Conservation (phyloP, 179 eudicot species). For the Beta corolliflora region DNA sequence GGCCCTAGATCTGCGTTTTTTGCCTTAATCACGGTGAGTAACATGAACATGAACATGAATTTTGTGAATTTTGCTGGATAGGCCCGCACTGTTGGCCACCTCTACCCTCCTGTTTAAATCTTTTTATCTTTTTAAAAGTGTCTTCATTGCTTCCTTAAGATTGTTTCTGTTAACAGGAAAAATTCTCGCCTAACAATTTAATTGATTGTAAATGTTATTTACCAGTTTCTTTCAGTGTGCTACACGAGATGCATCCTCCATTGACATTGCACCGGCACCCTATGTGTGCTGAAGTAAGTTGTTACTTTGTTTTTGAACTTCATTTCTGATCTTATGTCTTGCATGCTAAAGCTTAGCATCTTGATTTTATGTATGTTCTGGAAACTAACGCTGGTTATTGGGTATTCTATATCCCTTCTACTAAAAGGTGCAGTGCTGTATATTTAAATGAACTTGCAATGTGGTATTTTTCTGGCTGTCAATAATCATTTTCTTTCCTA, state of each 20-base stretch:
- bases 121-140: background rate
- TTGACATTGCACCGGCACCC: conserved; percentile 71
- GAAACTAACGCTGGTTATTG: too few relatives aligned
- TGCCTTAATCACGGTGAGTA: too few relatives aligned
- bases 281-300: conserved; percentile 75
- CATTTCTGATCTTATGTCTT: background rate
- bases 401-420: too few relatives aligned
- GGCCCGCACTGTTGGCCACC: too few relatives aligned
- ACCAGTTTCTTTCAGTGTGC: conserved; percentile 13
- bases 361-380: background rate
- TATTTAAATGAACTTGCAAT: too few relatives aligned
- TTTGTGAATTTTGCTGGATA: too few relatives aligned
- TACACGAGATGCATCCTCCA: conserved; percentile 64
- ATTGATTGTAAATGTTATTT: background rate
- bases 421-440: background rate
- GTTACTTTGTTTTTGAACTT: background rate
- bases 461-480: too few relatives aligned
- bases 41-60: too few relatives aligned
- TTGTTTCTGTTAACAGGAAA: background rate
- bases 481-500: too few relatives aligned
- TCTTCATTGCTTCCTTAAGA: background rate
- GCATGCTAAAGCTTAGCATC: background rate
- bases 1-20: too few relatives aligned
- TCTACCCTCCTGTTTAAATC: too few relatives aligned
- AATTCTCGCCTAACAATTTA: conserved; percentile 4